Evolutionary conservation across 768 basidiomycete genomes (phyloP), one percentile per base, ranked within the genome.

Genomic region (Boletus sensibilis): DNA sequence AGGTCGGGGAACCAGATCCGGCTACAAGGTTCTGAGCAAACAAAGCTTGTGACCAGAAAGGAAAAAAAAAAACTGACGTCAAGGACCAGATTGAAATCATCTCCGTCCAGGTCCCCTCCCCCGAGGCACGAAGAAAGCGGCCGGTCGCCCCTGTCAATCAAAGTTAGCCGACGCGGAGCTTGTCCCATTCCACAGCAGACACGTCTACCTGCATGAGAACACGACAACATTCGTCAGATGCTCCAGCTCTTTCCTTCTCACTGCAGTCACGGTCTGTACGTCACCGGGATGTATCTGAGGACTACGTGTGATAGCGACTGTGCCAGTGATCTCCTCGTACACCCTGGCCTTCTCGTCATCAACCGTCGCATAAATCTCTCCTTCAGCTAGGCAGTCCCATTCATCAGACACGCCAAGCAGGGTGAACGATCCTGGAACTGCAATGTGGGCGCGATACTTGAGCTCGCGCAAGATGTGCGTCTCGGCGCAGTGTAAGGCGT

Each of bases 281-380:
- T 80, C 78, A 1, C 81, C 81, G 6, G 81, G 81, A 52, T 83
- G 82, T 50, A 82, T 79, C 46, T 80, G 75, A 13, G 82, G 82
- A n/a, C 77, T 78, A 4, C 81, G 70, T 18, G 80, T 80, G 50
- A 82, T 75, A n/a, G 77, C 68, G 1, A 81, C 68, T 3, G 50
- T 31, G 1, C 80, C 81, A 9, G 66, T 66, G 33, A 79, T 69
- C 37, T 64, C 56, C 23, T 65, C 0, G 31, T 70, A 61, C 23
- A 70, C 0, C 27, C 57, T 57, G 1, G 34, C 71, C 46, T 68
- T 69, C 23, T 73, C 71, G 52, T 77, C 75, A 7, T 60, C 50
- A 1, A 74, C 67, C 27, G 73, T 74, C 40, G 81, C 79, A 55
- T 75, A 84, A 40, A 84, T 76, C 57, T 82, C 76, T 6, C 79